Conservation (phyloP, 73 alveolate genomes). For the Stentor roeselii region DNA sequence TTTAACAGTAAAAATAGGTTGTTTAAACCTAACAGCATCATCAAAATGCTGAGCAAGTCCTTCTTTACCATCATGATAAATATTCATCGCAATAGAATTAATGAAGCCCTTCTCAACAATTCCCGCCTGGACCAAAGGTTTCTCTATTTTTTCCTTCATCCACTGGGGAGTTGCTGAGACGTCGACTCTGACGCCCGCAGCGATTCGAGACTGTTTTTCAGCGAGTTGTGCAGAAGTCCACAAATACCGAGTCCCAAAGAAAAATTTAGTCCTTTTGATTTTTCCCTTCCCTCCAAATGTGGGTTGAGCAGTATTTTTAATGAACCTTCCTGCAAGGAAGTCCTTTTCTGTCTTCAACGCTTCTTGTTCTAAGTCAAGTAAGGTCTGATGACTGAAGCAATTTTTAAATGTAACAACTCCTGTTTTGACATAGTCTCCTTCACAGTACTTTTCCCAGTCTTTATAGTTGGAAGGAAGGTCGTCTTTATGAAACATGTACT, state of each 20-base stretch:
- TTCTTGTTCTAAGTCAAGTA: slow-evolving; percentile 2
- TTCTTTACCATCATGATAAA: slow-evolving; percentile 90
- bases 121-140: slow-evolving; percentile 44
- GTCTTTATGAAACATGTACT: slow-evolving; percentile 57
- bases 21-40: slow-evolving; percentile 82
- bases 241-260: slow-evolving; percentile 79
- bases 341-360: background rate
- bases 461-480: slow-evolving; percentile 62
- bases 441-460: slow-evolving; percentile 25
- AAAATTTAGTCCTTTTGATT: slow-evolving; percentile 77
- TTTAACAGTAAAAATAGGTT: slow-evolving; percentile 78
- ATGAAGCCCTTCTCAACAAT: slow-evolving; percentile 58
- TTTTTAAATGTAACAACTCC: slow-evolving; percentile 14
- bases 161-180: slow-evolving; percentile 70
- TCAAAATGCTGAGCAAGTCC: slow-evolving; percentile 88
- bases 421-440: slow-evolving; percentile 8
- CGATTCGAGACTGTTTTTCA: slow-evolving; percentile 67
- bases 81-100: slow-evolving; percentile 77
- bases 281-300: slow-evolving; percentile 54
- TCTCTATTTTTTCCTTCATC: slow-evolving; percentile 45
- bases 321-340: slow-evolving; percentile 12
- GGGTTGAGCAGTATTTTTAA: slow-evolving; percentile 62
- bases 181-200: slow-evolving; percentile 84
- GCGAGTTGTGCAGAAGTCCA: slow-evolving; percentile 73
- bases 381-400: background rate